Conservation (phyloP, 768 basidiomycete genomes). For the Mycena rebaudengoi region DNA sequence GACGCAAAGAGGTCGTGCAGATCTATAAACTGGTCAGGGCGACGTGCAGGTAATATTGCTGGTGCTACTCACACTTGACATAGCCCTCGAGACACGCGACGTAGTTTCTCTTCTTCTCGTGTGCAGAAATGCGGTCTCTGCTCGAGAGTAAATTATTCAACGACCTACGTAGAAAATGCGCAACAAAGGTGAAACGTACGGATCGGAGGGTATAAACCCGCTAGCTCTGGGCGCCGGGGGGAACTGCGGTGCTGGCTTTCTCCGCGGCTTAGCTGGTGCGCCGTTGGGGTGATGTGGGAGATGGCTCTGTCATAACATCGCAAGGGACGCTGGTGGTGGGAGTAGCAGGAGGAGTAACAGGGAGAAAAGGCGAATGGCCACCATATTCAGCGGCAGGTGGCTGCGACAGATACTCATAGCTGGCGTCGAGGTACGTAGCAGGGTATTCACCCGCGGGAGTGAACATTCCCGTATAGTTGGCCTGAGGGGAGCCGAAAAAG, state of each 20-base stretch:
- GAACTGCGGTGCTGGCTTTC: background rate
- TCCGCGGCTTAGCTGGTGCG: background rate
- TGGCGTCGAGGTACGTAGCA: no score
- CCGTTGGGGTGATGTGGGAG: background rate
- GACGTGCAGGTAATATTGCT: background rate
- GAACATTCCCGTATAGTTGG: no score
- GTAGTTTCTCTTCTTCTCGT: conserved; percentile 20
- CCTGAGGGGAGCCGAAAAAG: no score
- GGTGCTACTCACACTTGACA: conserved; percentile 2
- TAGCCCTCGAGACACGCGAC: conserved; percentile 18
- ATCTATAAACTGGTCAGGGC: background rate
- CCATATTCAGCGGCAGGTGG: background rate
- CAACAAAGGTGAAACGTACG: conserved; percentile 1
- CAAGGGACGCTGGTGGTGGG: no score
- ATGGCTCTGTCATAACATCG: no score
- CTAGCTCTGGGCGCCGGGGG: background rate
- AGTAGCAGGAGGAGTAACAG: no score
- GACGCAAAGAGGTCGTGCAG: conserved; percentile 11
- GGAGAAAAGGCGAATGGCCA: no score
- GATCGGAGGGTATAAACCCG: conserved; percentile 12
- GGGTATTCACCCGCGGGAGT: no score
- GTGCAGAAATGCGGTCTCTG: conserved; percentile 14
- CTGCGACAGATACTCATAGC: no score
- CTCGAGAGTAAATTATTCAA: background rate
- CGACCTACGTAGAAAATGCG: background rate